Conservation (phyloP, 1,284 basidiomycete species). For the Peniophora sp. region DNA sequence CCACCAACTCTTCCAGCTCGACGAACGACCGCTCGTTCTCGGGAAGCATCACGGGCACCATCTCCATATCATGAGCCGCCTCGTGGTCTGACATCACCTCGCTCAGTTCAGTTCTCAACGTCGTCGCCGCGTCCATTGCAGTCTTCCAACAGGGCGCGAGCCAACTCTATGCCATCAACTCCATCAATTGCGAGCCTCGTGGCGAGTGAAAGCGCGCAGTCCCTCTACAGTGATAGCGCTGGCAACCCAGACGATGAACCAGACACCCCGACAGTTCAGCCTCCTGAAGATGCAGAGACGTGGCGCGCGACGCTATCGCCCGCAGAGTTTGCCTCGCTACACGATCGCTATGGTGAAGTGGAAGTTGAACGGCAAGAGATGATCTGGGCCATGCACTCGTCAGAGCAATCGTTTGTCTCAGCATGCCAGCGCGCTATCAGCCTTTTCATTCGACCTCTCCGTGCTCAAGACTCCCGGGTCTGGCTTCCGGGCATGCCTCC, state of each 20-base stretch:
- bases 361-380: conserved; percentile 62
- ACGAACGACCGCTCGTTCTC: no score
- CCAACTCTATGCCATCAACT: no score
- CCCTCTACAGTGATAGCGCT: neutral
- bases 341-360: conserved; percentile 27
- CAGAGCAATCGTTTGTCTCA: conserved; percentile 63
- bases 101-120: no score
- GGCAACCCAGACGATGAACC: conserved; percentile 1
- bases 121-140: no score
- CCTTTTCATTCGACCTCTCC: conserved; percentile 70
- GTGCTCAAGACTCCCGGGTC: conserved; percentile 51
- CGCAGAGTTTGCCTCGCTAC: conserved; percentile 16
- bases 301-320: conserved; percentile 20
- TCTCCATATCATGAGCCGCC: no score
- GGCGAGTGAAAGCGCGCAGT: conserved; percentile 1
- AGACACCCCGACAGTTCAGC: neutral
- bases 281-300: conserved; percentile 5
- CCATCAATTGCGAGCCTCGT: no score
- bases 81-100: no score
- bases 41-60: no score
- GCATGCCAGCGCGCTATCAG: conserved; percentile 56
- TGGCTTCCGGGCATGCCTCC: conserved; percentile 78
- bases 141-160: no score
- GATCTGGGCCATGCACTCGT: conserved; percentile 59
- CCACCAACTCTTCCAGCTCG: no score